Evolutionary conservation across 352 stramenopile species (phyloP), one percentile per base, ranked within the genome.

Genomic region (Achlya hypogyna): DNA sequence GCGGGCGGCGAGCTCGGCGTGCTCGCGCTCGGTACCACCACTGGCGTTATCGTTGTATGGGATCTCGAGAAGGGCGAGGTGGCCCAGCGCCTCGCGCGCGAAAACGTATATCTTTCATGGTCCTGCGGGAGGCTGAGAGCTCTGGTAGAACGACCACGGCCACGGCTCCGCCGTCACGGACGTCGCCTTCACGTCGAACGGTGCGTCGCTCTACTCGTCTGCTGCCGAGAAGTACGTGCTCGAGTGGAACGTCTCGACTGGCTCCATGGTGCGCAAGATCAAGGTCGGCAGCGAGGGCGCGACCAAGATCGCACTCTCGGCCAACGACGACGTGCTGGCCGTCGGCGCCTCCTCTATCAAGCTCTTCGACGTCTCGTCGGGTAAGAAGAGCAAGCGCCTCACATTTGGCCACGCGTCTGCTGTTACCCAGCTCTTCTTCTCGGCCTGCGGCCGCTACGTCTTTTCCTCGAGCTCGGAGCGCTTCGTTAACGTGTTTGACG

Each of bases 401-500:
- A 75, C 86, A 40, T 84, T 83, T 0, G 85, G 85, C 0, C 64
- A 92, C 23, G 88, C 85, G 27, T 91, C 85, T 14, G 75, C 76
- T 4, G 82, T 94, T 16, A 82, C 79, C 52, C 76, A 87, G 66
- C 71, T 94, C n/a, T 58, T 67, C 28, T 94, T 92, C 59, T 86
- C 85, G 22, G 58, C 64, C 3, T 79, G 81, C 40, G 75, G 76
- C 32, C 77, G 83, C 43, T 94, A 87, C 67, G 66, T 94, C 27
- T 79, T 91, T 59, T 83, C 85, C 2, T 81, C 85, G 4, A 90
- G 82, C 0, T 76, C 79, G 27, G 81, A 78, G 4, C 82, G 85
- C 53, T 94, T 94, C 70, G 74, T 94, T 56, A 94, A 92, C 65
- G 76, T 91, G 72, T 92, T 92, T 74, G 85, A 94, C 73, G 69